Conservation (phyloP, 441 rosid species). For the Capsella rubella region DNA sequence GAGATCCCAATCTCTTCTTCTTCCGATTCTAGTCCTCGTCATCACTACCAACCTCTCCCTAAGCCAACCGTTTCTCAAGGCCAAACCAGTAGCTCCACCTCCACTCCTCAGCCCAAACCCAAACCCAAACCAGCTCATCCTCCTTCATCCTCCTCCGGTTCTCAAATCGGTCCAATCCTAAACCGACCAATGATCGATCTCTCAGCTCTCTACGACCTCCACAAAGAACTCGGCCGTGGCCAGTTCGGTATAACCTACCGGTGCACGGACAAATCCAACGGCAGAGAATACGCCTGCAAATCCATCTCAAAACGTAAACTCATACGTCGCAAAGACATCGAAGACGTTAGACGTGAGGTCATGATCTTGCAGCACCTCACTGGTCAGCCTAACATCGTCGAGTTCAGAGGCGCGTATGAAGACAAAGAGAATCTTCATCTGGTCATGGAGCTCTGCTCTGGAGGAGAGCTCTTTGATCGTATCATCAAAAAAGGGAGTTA, state of each 20-base stretch:
- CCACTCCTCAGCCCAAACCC: constrained; percentile 26
- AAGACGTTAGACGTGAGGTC: constrained; percentile 64
- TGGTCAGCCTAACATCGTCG: constrained; percentile 73
- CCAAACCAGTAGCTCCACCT: constrained; percentile 13
- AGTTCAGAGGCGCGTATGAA: constrained; percentile 70
- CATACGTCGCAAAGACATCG: constrained; percentile 49
- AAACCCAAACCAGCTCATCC: constrained; percentile 38
- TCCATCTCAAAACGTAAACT: constrained; percentile 65
- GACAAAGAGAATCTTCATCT: constrained; percentile 55
- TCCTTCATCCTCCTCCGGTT: constrained; percentile 38
- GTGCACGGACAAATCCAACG: constrained; percentile 60
- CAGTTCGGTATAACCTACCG: constrained; percentile 60
- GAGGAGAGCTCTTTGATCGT: constrained; percentile 78
- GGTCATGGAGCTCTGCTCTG: constrained; percentile 75
- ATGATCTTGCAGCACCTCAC: constrained; percentile 64
- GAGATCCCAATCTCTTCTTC: constrained; percentile 69
- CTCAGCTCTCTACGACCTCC: constrained; percentile 51
- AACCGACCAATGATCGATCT: constrained; percentile 55
- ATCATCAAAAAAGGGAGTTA: constrained; percentile 58
- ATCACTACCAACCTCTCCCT: constrained; percentile 32
- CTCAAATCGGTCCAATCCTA: constrained; percentile 53
- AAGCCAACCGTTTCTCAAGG: constrained; percentile 32
- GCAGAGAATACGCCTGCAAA: constrained; percentile 63
- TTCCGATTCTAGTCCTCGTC: constrained; percentile 53
- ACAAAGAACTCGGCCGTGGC: constrained; percentile 67